Evolutionary conservation across 139 green algal genomes (phyloP), one percentile per base, ranked within the genome.

Genomic region (Chlamydomonas asymmetrica): DNA sequence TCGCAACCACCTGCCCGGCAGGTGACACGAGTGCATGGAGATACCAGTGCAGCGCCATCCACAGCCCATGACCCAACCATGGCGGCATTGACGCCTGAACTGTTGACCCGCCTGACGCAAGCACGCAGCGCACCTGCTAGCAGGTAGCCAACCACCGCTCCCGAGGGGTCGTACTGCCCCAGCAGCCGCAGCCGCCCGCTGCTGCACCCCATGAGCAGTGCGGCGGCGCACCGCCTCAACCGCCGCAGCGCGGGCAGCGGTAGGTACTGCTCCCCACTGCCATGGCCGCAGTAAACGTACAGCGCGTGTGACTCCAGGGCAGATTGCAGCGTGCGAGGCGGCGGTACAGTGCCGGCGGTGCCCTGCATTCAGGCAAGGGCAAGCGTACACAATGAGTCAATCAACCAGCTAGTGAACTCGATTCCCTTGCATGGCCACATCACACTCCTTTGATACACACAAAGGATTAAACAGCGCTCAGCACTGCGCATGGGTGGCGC

Each of bases 281-380:
- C 94, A 84, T 98, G 94, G 1, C 94, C 94, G 70, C 89, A 92
- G 87, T 98, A 98, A 18, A 98, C 81, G 78, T 95, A 98, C 66
- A 97, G 60, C 16, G 89, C 76, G 50, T 86, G 87, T 8, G 61
- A 29, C 25, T 84, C 63, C 35, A 98, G 82, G 22, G 83, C 89
- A 10, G 34, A 25, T 34, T 87, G 62, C 40, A 96, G 78, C 34
- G 81, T 69, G 1, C 50, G 29, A 3, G 72, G 40, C 18, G 72
- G n/a, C 10, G 89, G 86, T 0, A 71, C 65, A 48, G 68, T 45
- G 35, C 89, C 88, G 5, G 67, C 80, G n/a, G 72, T 82, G 37
- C 91, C 90, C 90, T 93, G 86, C 73, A 71, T 7, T 43, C 4
- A n/a, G 29, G 31, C 20, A 6, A 49, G 43, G n/a, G n/a, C n/a